Evolutionary conservation across 2,329 filamentous ascomycete genomes (phyloP).

Genomic region (Monosporascus sp.): DNA sequence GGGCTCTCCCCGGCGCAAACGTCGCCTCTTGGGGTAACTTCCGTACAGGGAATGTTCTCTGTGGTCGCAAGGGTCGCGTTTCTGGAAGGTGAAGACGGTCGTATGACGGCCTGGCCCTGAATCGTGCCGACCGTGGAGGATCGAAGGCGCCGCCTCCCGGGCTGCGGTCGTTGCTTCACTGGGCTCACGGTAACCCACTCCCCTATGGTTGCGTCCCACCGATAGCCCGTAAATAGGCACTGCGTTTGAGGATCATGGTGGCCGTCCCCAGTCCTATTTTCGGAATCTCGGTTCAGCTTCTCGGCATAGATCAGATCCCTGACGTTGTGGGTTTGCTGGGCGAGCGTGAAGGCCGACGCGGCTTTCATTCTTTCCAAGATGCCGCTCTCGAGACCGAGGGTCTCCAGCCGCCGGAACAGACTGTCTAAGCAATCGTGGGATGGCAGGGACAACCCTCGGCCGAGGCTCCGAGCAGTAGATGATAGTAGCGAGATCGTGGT

Average conservation of each 20-base stretch:
- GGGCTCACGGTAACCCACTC: slow-evolving; percentile 52
- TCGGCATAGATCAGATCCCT: slow-evolving; percentile 52
- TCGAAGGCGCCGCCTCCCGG: slow-evolving; percentile 16
- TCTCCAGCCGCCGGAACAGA: slow-evolving; percentile 37
- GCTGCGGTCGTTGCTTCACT: slow-evolving; percentile 13
- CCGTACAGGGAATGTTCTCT: background rate
- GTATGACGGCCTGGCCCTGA: too few species aligned
- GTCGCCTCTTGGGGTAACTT: too few species aligned
- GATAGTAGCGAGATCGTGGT: slow-evolving; percentile 23
- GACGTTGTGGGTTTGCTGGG: slow-evolving; percentile 48
- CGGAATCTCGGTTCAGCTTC: slow-evolving; percentile 23
- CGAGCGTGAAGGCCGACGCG: slow-evolving; percentile 47
- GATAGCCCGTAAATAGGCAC: slow-evolving; percentile 30
- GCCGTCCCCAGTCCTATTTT: background rate
- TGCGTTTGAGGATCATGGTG: background rate
- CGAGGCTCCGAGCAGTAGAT: slow-evolving; percentile 23
- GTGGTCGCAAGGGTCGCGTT: background rate
- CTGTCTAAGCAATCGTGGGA: slow-evolving; percentile 23
- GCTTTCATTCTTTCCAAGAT: slow-evolving; percentile 34
- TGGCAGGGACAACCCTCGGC: slow-evolving; percentile 19
- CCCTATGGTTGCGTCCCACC: slow-evolving; percentile 53
- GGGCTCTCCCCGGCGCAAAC: too few species aligned
- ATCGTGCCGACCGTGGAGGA: slow-evolving; percentile 7
- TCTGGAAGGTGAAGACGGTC: too few species aligned
- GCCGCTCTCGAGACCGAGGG: slow-evolving; percentile 26